Evolutionary conservation across 2,329 filamentous ascomycete genomes (phyloP).

Genomic region (Hymenoscyphus scutula): DNA sequence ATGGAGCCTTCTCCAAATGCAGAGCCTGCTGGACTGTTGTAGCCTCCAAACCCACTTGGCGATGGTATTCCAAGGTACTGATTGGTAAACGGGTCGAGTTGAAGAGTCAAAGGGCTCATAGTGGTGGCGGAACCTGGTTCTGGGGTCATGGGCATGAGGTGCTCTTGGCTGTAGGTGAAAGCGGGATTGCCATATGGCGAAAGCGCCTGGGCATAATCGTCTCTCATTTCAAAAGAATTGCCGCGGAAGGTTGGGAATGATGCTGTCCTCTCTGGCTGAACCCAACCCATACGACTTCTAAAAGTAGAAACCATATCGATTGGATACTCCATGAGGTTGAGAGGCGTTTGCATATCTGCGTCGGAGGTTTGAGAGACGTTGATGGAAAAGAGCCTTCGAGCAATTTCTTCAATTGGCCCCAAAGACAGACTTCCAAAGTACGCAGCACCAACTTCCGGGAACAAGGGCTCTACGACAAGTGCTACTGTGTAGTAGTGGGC

Average conservation of each 20-base stretch:
- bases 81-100: slow-evolving; percentile 47
- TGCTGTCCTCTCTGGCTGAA: slow-evolving; percentile 55
- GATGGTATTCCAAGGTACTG: slow-evolving; percentile 65
- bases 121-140: slow-evolving; percentile 47
- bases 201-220: slow-evolving; percentile 43
- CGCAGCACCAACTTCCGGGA: slow-evolving; percentile 84
- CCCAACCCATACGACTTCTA: slow-evolving; percentile 66
- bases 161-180: slow-evolving; percentile 64
- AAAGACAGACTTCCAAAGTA: slow-evolving; percentile 83
- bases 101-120: slow-evolving; percentile 53
- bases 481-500: slow-evolving; percentile 90
- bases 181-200: slow-evolving; percentile 57
- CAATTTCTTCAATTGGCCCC: slow-evolving; percentile 81
- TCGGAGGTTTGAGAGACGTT: slow-evolving; percentile 58
- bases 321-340: slow-evolving; percentile 70
- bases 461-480: slow-evolving; percentile 83
- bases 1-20: slow-evolving; percentile 61
- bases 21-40: slow-evolving; percentile 59
- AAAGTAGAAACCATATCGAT: slow-evolving; percentile 68
- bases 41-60: slow-evolving; percentile 52
- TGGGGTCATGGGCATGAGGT: slow-evolving; percentile 54
- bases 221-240: slow-evolving; percentile 52
- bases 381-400: slow-evolving; percentile 68
- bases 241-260: slow-evolving; percentile 61
- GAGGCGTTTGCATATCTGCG: slow-evolving; percentile 57